These are phyloP conservation scores for Diplodia scrobiculata DNA, from an alignment of 2,329 filamentous ascomycete species.

Conservation along the genomic window DNA sequence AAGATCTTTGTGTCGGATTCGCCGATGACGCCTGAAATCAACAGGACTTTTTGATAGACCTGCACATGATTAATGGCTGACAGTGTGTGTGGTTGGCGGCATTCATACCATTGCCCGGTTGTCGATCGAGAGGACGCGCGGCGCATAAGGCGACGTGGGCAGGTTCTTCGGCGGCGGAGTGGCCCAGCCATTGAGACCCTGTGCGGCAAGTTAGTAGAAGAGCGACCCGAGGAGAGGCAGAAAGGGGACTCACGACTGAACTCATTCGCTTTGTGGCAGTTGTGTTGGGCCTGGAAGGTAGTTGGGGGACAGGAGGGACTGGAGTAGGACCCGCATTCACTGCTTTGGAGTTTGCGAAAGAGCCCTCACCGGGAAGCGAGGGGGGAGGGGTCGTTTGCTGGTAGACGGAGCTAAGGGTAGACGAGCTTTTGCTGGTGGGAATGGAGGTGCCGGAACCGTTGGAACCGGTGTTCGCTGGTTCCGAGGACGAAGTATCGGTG, in stretches of 20 bases:
- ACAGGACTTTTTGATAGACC: slow-evolving; percentile 89
- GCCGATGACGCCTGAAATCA: slow-evolving; percentile 79
- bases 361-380: slow-evolving; percentile 66
- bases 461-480: slow-evolving; percentile 32
- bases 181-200: slow-evolving; percentile 53
- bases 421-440: slow-evolving; percentile 64
- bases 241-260: slow-evolving; percentile 39
- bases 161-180: slow-evolving; percentile 46
- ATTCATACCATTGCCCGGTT: slow-evolving; percentile 72
- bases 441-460: slow-evolving; percentile 29
- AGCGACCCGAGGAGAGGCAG: background rate
- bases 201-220: background rate
- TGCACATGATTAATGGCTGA: slow-evolving; percentile 43
- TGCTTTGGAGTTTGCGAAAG: slow-evolving; percentile 64
- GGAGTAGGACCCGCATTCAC: slow-evolving; percentile 51
- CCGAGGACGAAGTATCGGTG: slow-evolving; percentile 24
- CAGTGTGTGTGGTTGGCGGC: background rate
- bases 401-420: slow-evolving; percentile 60
- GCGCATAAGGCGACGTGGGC: slow-evolving; percentile 76
- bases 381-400: slow-evolving; percentile 74
- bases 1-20: slow-evolving; percentile 67
- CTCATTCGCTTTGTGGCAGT: slow-evolving; percentile 56
- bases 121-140: slow-evolving; percentile 73
- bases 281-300: slow-evolving; percentile 42
- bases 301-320: slow-evolving; percentile 25